A percentile compares a stretch with the other conserved stretches of the same genome.
These are phyloP conservation scores for Incumbomyces delicatus DNA, from an alignment of 2,329 filamentous ascomycete genomes.

Conservation along the genomic window DNA sequence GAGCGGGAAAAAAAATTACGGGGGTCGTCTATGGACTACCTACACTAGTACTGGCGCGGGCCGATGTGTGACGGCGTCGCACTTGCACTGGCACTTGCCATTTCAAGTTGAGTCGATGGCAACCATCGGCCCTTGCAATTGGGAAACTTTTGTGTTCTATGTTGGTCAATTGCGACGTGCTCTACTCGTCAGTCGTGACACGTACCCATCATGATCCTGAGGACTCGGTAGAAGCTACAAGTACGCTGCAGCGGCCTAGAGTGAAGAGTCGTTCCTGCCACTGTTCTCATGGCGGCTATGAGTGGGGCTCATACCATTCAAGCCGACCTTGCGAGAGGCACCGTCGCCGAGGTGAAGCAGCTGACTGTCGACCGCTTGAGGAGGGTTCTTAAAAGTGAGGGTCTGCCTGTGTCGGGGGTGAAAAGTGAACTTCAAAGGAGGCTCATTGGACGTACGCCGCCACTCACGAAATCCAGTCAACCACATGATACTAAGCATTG, in stretches of 20 bases:
- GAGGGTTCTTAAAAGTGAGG: constrained; percentile 63
- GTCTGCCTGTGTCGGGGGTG: constrained; percentile 67
- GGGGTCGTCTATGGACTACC: too few species aligned
- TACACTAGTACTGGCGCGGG: too few species aligned
- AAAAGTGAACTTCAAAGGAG: constrained; percentile 74
- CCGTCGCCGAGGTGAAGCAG: constrained; percentile 40
- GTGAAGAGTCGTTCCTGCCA: too few species aligned
- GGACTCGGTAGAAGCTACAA: neutral
- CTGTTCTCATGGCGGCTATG: neutral
- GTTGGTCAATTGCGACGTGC: too few species aligned
- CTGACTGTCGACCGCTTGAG: constrained; percentile 61
- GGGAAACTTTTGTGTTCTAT: too few species aligned
- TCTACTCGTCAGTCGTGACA: neutral
- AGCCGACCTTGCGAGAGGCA: constrained; percentile 7
- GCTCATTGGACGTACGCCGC: constrained; percentile 63
- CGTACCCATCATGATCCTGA: neutral
- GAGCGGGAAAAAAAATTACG: too few species aligned
- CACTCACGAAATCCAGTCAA: constrained; percentile 5
- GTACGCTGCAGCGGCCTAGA: too few species aligned
- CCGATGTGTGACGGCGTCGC: neutral
- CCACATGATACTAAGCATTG: neutral
- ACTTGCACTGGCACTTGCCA: too few species aligned
- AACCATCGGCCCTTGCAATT: too few species aligned
- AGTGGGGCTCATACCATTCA: constrained; percentile 5
- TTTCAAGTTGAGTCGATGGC: too few species aligned